Evolutionary conservation across 257 asterid genomes (phyloP), one percentile per base, ranked within the genome.

Genomic region (Gentiana macrophylla): DNA sequence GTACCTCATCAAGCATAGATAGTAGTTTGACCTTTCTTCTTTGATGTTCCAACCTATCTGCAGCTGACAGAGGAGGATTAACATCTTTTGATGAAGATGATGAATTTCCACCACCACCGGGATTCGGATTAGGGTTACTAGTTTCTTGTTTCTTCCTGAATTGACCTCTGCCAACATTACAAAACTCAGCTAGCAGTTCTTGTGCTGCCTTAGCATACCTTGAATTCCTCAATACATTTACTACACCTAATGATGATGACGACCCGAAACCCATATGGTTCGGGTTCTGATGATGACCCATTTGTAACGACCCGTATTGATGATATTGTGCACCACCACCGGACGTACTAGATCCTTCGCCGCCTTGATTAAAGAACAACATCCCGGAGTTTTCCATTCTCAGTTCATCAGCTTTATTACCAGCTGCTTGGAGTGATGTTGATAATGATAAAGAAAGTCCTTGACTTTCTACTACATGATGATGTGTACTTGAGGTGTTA

Each of bases 1-100:
- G 34, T 81, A 73, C 99, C 97, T 93, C 99, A 69, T 93, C 97
- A 71, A 89, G 97, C 97, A 93, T 93, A 35, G 97, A 72, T 62
- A 89, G 61, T 12, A 93, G 86, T 89, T 93, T 93, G 94, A 89
- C 96, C 94, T 93, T 93, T 68, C 97, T 76, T 49, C 95, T 69
- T 68, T 89, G 97, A 72, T 93, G 96, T 57, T 93, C 99, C 12
- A 93, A 78, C 69, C 96, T 76, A 68, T 89, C 99, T 8, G 94
- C 72, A 53, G 95, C 77, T 13, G 97, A 81, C 64, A 84, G 59
- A 6, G 93, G 83, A 45, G 90, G 84, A 36, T 37, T 66, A 60
- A 80, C 87, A 59, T 80, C 80, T 2, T 84, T 70, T 47, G 94
- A 70, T 49, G 86, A 71, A 1, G 84, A 59, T 2, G 84, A 61